These are phyloP conservation scores for Corynespora cassiicola DNA, from an alignment of 2,329 filamentous ascomycete species.

Conservation along the genomic window DNA sequence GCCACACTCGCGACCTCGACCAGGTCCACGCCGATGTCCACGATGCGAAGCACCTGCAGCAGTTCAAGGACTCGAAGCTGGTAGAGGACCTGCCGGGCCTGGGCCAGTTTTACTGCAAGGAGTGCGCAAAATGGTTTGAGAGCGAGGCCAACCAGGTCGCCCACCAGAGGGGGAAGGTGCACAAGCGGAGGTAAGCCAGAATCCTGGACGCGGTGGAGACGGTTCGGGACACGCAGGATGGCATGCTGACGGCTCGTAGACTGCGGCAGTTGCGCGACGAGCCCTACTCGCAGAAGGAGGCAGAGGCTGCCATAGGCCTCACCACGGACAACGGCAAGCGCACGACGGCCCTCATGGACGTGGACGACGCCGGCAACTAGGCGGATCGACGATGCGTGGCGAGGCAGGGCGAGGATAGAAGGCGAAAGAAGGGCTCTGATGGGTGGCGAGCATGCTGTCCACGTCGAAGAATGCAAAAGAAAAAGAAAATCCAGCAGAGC, in stretches of 20 bases:
- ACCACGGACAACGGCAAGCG: constrained; percentile 70
- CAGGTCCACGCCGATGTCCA: constrained; percentile 85
- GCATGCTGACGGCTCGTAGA: constrained; percentile 55
- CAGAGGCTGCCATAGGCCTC: constrained; percentile 79
- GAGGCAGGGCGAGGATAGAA: no score
- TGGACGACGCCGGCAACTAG: constrained; percentile 31
- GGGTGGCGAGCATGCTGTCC: no score
- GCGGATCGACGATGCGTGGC: neutral
- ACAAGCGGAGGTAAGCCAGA: constrained; percentile 83
- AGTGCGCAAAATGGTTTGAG: constrained; percentile 98
- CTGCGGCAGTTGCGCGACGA: constrained; percentile 82
- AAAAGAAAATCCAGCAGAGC: no score
- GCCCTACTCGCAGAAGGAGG: constrained; percentile 84
- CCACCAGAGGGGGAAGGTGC: constrained; percentile 87
- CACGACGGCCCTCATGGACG: constrained; percentile 39
- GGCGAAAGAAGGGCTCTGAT: no score
- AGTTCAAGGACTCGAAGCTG: constrained; percentile 80
- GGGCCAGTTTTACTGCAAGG: constrained; percentile 84
- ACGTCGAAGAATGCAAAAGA: no score
- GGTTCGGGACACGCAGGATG: neutral
- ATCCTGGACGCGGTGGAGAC: neutral
- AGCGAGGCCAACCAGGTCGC: constrained; percentile 75
- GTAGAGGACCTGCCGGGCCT: constrained; percentile 87
- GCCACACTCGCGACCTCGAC: constrained; percentile 78
- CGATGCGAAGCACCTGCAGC: constrained; percentile 78